phyloP scores from a whole-genome alignment of 352 stramenopile genomes.

The Phytophthora cryptogea region DNA sequence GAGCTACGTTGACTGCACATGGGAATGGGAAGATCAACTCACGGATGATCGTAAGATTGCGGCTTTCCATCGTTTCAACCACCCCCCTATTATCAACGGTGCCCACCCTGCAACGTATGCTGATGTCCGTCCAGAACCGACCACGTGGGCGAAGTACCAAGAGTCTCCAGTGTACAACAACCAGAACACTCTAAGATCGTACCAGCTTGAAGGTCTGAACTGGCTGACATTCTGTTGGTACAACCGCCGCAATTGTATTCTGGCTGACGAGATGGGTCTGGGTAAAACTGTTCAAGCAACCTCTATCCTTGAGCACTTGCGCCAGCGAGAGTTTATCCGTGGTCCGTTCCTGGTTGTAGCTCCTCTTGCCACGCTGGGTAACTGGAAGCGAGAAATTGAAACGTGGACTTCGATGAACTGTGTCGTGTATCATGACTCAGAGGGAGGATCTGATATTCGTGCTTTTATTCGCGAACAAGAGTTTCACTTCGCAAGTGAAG shows the following conservation, averaged over 20 bases:
- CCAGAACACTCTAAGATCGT: slow-evolving; percentile 95
- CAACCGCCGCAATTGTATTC: slow-evolving; percentile 94
- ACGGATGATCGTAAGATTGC: slow-evolving; percentile 91
- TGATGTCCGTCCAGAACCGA: slow-evolving; percentile 79
- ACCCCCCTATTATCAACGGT: slow-evolving; percentile 84
- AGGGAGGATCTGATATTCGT: slow-evolving; percentile 90
- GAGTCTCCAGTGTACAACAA: slow-evolving; percentile 92
- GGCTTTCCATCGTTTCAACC: slow-evolving; percentile 85
- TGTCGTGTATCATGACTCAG: slow-evolving; percentile 98
- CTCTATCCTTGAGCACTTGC: slow-evolving; percentile 95
- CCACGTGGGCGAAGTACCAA: slow-evolving; percentile 88
- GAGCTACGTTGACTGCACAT: slow-evolving; percentile 89
- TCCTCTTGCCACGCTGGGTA: slow-evolving; percentile 96
- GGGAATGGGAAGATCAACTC: slow-evolving; percentile 90
- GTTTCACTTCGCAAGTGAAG: slow-evolving; percentile 94
- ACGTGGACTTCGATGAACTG: slow-evolving; percentile 99
- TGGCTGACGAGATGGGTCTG: slow-evolving; percentile 90
- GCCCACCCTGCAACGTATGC: slow-evolving; percentile 82
- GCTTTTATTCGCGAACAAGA: slow-evolving; percentile 96
- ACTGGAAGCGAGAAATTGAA: slow-evolving; percentile 99
- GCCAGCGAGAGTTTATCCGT: slow-evolving; percentile 89
- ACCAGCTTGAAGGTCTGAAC: slow-evolving; percentile 98
- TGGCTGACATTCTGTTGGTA: slow-evolving; percentile 99
- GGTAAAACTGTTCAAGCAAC: slow-evolving; percentile 93
- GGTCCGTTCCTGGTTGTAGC: slow-evolving; percentile 99